Evolutionary conservation across 805 yeast genomes (phyloP).

Genomic region (Candida patagonica): DNA sequence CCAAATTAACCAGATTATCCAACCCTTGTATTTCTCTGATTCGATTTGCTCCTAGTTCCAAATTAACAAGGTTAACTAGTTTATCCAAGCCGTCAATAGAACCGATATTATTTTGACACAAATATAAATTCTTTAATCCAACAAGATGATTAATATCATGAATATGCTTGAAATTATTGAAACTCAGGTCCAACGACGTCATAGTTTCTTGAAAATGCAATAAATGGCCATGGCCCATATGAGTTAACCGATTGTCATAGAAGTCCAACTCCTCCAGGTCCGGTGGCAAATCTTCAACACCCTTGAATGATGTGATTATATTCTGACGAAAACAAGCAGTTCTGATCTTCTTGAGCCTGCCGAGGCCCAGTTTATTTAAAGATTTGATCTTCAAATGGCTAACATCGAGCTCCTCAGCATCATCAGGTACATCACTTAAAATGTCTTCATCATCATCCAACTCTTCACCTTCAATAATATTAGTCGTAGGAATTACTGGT

Average conservation of each 20-base stretch:
- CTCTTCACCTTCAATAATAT: slow-evolving; percentile 32
- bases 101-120: slow-evolving; percentile 80
- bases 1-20: slow-evolving; percentile 44
- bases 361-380: slow-evolving; percentile 50
- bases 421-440: slow-evolving; percentile 33
- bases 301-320: slow-evolving; percentile 62
- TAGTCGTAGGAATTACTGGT: slow-evolving; percentile 5
- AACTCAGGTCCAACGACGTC: slow-evolving; percentile 67
- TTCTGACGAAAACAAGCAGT: slow-evolving; percentile 75
- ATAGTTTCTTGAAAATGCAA: slow-evolving; percentile 44
- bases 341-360: slow-evolving; percentile 48
- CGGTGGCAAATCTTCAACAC: slow-evolving; percentile 50
- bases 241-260: slow-evolving; percentile 86
- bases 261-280: slow-evolving; percentile 71
- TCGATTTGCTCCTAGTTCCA: slow-evolving; percentile 89
- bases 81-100: slow-evolving; percentile 59
- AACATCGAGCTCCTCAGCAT: slow-evolving; percentile 50
- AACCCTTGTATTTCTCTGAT: slow-evolving; percentile 48
- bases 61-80: slow-evolving; percentile 47
- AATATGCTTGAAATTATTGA: slow-evolving; percentile 80
- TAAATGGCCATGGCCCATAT: slow-evolving; percentile 66
- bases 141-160: slow-evolving; percentile 61
- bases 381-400: slow-evolving; percentile 61
- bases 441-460: slow-evolving; percentile 56
- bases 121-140: slow-evolving; percentile 58